phyloP scores from a whole-genome alignment of 305 asterid species.

The Solanum hybrid region DNA sequence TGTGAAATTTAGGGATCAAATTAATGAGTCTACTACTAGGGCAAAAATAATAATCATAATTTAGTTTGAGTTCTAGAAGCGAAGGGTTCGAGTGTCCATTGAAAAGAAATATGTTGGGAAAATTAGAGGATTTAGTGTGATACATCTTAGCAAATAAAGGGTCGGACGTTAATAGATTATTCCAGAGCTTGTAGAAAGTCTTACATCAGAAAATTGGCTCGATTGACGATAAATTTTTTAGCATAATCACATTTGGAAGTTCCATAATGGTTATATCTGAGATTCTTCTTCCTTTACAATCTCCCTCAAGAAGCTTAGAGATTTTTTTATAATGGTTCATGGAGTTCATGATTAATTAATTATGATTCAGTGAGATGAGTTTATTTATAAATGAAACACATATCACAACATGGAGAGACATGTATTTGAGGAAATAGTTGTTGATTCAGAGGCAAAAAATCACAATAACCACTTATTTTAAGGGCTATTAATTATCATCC shows the following conservation, averaged over 20 bases:
- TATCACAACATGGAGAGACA: neutral
- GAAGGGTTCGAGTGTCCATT: too few relatives aligned
- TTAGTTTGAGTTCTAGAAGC: neutral
- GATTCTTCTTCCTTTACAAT: neutral
- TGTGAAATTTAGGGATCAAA: neutral
- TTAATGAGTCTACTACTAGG: neutral
- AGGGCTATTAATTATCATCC: neutral
- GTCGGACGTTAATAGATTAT: neutral
- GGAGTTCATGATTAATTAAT: neutral
- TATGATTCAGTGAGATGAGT: neutral
- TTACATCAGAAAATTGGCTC: neutral
- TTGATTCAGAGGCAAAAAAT: neutral
- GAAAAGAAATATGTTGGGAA: neutral
- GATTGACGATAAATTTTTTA: too few relatives aligned
- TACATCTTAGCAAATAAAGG: neutral
- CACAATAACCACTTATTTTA: neutral
- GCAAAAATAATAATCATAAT: neutral
- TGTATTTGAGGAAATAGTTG: too few relatives aligned
- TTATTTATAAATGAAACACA: neutral
- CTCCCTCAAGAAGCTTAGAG: neutral
- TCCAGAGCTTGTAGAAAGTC: too few relatives aligned
- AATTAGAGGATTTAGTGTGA: neutral
- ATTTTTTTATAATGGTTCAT: neutral
- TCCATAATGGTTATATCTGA: neutral
- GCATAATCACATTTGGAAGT: neutral